Evolutionary conservation across 2,329 filamentous ascomycete species (phyloP).

Genomic region (Chaetomiaceae sp.): DNA sequence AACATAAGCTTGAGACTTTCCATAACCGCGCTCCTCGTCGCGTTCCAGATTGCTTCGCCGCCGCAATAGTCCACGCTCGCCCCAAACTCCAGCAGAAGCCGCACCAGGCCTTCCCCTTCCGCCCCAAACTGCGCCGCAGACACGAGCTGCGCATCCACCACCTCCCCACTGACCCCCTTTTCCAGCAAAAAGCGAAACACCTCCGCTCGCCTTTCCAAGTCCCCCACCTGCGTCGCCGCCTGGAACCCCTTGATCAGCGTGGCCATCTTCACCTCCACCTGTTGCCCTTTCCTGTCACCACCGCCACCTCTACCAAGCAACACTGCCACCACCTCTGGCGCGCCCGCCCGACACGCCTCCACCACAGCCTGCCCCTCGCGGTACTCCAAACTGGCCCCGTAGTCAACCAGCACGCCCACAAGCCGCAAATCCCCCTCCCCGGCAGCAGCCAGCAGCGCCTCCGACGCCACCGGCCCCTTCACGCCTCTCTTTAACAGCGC

Average conservation of each 20-base stretch:
- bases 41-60: conserved; percentile 50
- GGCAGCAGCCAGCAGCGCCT: conserved; percentile 45
- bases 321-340: conserved; percentile 43
- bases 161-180: conserved; percentile 44
- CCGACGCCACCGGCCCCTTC: conserved; percentile 39
- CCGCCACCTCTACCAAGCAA: conserved; percentile 30
- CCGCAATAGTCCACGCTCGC: conserved; percentile 50
- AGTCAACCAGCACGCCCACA: conserved; percentile 43
- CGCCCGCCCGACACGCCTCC: conserved; percentile 47
- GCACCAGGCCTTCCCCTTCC: conserved; percentile 42
- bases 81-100: conserved; percentile 44
- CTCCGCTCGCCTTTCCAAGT: conserved; percentile 42
- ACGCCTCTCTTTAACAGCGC: conserved; percentile 43
- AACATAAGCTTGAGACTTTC: conserved; percentile 46
- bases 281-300: conserved; percentile 31
- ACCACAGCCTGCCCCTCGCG: conserved; percentile 49
- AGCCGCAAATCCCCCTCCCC: conserved; percentile 48
- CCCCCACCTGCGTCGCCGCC: conserved; percentile 47
- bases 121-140: conserved; percentile 47
- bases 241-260: conserved; percentile 48
- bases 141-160: conserved; percentile 47
- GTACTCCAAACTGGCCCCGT: conserved; percentile 46
- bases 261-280: conserved; percentile 32
- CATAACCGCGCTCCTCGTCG: conserved; percentile 45
- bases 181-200: conserved; percentile 47